Conservation (phyloP, 495 filamentous ascomycete species). For the Barbatosphaeria neglecta region DNA sequence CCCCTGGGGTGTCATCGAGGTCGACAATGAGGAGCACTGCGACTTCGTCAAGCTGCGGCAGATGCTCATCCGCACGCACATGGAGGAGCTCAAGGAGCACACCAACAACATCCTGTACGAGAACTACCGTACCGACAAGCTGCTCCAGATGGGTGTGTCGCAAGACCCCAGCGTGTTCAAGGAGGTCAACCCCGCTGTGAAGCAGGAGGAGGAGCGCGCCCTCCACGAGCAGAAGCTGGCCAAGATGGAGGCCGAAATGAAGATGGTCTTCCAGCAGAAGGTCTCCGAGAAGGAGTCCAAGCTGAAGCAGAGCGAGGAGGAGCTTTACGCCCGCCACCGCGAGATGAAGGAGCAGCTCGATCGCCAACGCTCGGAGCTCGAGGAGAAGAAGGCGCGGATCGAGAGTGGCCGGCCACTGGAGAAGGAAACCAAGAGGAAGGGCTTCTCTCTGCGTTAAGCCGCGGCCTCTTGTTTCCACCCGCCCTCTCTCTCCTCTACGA, state of each 20-base stretch:
- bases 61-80: slow-evolving; percentile 99
- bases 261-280: slow-evolving; percentile 99
- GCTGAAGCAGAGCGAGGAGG: slow-evolving; percentile 96
- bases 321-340: slow-evolving; percentile 90
- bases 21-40: slow-evolving; percentile 99
- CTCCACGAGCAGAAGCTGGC: slow-evolving; percentile 98
- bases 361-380: slow-evolving; percentile 81
- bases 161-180: slow-evolving; percentile 99
- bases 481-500: slow-evolving; percentile 28
- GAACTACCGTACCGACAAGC: slow-evolving; percentile 99
- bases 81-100: slow-evolving; percentile 99
- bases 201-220: slow-evolving; percentile 97
- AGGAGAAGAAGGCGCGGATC: slow-evolving; percentile 91
- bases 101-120: slow-evolving; percentile 98
- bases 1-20: slow-evolving; percentile 97
- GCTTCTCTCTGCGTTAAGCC: slow-evolving; percentile 87
- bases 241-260: slow-evolving; percentile 99
- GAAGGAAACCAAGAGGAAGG: slow-evolving; percentile 93
- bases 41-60: slow-evolving; percentile 99
- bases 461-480: slow-evolving; percentile 6
- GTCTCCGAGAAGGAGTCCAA: slow-evolving; percentile 99
- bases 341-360: slow-evolving; percentile 99
- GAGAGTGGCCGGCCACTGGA: slow-evolving; percentile 92
- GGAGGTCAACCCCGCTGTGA: slow-evolving; percentile 99
- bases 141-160: slow-evolving; percentile 93